Evolutionary conservation across 1,139 yeast species (phyloP), one percentile per base, ranked within the genome.

Genomic region (Hemisphaericaspora subhashii): DNA sequence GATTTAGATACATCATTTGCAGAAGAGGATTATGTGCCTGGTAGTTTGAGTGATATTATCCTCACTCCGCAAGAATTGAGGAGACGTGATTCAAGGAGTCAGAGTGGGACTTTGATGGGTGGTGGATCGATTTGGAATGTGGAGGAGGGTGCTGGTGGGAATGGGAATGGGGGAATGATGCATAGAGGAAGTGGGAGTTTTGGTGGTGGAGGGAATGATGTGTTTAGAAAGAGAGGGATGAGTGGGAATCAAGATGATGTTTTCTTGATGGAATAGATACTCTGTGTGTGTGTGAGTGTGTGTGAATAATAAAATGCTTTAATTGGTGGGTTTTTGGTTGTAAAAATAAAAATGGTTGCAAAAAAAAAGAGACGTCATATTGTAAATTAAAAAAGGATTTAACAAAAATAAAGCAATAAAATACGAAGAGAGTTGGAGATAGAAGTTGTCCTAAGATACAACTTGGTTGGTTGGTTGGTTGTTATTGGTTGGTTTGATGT

Each of bases 21-120:
- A 51, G 83, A 74, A 43, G 89, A 85, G 47, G 95, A 86, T 53
- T 83, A 78, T 51, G 86, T 87, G 2, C 96, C 96, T 2, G 81
- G 83, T 1, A 76, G 88, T 17, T 64, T 87, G 31, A 76, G 81
- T 14, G 94, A 86, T 50, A 65, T 86, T 38, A 66, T 72, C 16
- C 64, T 87, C 35, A 86, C 95, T 1, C 95, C 95, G 0, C 87
- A 82, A 50, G 95, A 87, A 55, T 63, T 83, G 21, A 64, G 65
- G 45, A 66, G 95, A 43, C 69, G 94, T 35, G 83, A 77, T 44
- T 81, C 88, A 5, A 65, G 85, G 37, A 73, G 77, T 7, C 76
- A 72, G 44, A 66, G 72, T 30, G 79, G 77, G 2, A 71, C 75
- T 0, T 53, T 71, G 12, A 53, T 18, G 31, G 30, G 27, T 13